These are phyloP conservation scores for Boletus coccyginus DNA, from an alignment of 768 basidiomycete genomes.

Conservation along the genomic window DNA sequence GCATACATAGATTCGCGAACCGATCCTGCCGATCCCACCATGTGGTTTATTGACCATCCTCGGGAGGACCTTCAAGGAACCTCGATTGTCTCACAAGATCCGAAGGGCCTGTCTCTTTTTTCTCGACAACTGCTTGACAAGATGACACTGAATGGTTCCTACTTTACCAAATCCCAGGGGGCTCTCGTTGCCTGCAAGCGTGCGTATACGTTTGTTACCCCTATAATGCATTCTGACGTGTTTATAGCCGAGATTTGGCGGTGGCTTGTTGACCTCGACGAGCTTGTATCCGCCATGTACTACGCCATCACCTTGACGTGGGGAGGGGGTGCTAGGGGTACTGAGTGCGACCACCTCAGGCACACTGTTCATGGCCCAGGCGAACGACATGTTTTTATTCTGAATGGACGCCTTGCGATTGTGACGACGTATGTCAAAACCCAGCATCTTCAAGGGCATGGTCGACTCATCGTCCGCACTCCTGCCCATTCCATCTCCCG, in stretches of 20 bases:
- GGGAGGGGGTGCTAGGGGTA: conserved; percentile 15
- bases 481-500: conserved; percentile 1
- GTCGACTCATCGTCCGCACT: conserved; percentile 5
- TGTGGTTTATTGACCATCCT: not conserved
- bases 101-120: not conserved
- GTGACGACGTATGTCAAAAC: conserved; percentile 15
- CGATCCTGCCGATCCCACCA: not conserved
- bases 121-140: not conserved
- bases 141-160: not conserved
- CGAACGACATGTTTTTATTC: conserved; percentile 6
- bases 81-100: not conserved
- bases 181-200: not conserved
- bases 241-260: not conserved
- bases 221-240: not conserved
- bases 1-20: not conserved
- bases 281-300: conserved; percentile 8
- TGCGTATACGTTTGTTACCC: not conserved
- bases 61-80: not conserved
- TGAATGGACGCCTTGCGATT: conserved; percentile 14
- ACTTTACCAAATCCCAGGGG: not conserved
- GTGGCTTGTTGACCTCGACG: conserved; percentile 5
- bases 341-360: conserved; percentile 13
- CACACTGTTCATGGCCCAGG: conserved; percentile 3
- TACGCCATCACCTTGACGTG: conserved; percentile 11
- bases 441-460: conserved; percentile 4